These are phyloP conservation scores for Cylindrotheca closterium DNA, from an alignment of 108 stramenopile species.

Conservation along the genomic window DNA sequence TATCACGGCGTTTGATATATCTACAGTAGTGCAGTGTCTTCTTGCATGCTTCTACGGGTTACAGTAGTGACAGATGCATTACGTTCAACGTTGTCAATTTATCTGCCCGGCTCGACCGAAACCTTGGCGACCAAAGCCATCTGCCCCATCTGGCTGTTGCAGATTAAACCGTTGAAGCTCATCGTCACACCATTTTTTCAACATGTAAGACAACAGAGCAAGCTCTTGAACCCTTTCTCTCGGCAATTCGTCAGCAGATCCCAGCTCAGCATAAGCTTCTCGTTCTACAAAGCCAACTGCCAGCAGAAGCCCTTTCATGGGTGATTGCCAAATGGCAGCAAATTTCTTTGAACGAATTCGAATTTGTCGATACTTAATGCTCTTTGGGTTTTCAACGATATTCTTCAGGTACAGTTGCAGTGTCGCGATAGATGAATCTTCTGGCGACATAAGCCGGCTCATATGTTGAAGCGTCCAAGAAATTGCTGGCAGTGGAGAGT, in stretches of 20 bases:
- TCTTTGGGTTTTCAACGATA: slow-evolving; percentile 46
- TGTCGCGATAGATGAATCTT: slow-evolving; percentile 27
- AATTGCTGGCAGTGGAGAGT: slow-evolving; percentile 30
- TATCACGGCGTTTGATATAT: too few relatives aligned
- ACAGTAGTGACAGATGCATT: too few relatives aligned
- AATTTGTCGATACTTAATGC: slow-evolving; percentile 60
- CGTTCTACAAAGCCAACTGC: slow-evolving; percentile 67
- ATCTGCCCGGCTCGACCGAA: slow-evolving; percentile 24
- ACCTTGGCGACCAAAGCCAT: slow-evolving; percentile 65
- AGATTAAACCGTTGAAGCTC: neutral
- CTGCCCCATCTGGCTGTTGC: slow-evolving; percentile 50
- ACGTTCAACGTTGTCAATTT: too few relatives aligned
- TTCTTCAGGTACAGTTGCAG: slow-evolving; percentile 62
- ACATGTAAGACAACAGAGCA: slow-evolving; percentile 31
- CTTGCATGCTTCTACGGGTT: too few relatives aligned
- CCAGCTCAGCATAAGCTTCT: slow-evolving; percentile 51
- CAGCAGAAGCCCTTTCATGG: slow-evolving; percentile 56
- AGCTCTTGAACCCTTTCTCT: slow-evolving; percentile 51
- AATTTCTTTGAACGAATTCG: slow-evolving; percentile 50
- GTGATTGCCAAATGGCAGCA: slow-evolving; percentile 53
- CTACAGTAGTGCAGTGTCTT: too few relatives aligned
- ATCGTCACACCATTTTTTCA: slow-evolving; percentile 32
- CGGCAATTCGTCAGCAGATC: slow-evolving; percentile 25
- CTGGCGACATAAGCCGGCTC: slow-evolving; percentile 26
- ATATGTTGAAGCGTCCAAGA: slow-evolving; percentile 60